Percentiles rank a stretch among this genome's conserved stretches.
phyloP scores from a whole-genome alignment of 2,329 filamentous ascomycete genomes.

The Orbilia quercus region DNA sequence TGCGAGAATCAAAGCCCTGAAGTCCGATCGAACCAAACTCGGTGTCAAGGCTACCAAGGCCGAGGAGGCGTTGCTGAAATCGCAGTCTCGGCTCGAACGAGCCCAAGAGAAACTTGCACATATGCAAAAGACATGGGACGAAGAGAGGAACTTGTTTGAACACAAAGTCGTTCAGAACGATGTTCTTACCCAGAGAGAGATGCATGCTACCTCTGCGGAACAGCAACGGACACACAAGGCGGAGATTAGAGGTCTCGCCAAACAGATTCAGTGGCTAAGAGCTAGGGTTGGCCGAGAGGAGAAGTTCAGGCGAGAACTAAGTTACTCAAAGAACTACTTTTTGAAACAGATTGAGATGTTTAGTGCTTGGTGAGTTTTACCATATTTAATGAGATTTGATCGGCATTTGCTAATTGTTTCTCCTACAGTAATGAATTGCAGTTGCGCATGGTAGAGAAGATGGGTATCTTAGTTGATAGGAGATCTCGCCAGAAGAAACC shows the following conservation, averaged over 20 bases:
- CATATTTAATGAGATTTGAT: not conserved
- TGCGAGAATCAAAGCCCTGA: conserved; percentile 57
- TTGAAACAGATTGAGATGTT: conserved; percentile 82
- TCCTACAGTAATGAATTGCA: conserved; percentile 85
- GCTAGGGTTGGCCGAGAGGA: conserved; percentile 83
- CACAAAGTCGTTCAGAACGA: conserved; percentile 69
- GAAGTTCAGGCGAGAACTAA: conserved; percentile 80
- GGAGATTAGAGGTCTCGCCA: conserved; percentile 82
- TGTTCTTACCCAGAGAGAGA: conserved; percentile 60
- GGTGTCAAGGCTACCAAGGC: conserved; percentile 52
- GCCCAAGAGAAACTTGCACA: conserved; percentile 60
- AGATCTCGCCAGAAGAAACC: conserved; percentile 65
- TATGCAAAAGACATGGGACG: conserved; percentile 60
- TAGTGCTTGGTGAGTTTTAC: conserved; percentile 81
- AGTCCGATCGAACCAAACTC: conserved; percentile 57
- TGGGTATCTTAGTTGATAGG: conserved; percentile 73
- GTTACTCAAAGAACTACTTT: conserved; percentile 88
- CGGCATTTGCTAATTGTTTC: conserved; percentile 21
- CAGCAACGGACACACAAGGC: conserved; percentile 77
- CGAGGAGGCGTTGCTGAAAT: conserved; percentile 57
- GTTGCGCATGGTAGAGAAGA: conserved; percentile 83
- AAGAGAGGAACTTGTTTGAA: conserved; percentile 61
- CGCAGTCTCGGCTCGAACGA: conserved; percentile 57
- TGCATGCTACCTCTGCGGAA: conserved; percentile 67
- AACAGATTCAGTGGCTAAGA: conserved; percentile 92